Percentiles rank a stretch among this genome's conserved stretches.
Evolutionary conservation across 257 asterid species (phyloP).

Genomic region (Solanum chiquidenum): DNA sequence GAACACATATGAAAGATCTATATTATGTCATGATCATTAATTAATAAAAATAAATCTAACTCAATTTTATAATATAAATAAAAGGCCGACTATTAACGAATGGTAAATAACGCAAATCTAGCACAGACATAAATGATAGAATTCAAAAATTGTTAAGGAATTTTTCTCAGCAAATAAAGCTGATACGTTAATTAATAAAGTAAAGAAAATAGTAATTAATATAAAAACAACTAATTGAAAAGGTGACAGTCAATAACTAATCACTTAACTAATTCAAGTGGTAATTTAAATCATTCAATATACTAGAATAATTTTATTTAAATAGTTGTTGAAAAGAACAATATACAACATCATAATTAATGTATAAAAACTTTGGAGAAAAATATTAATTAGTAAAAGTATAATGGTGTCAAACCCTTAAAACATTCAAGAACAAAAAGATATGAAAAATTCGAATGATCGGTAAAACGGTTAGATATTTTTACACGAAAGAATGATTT

Average conservation of each 20-base stretch:
- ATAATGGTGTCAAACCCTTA: no score
- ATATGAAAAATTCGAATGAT: not conserved
- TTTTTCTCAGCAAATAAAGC: not conserved
- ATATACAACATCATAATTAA: not conserved
- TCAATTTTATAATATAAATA: no score
- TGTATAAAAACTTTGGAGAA: not conserved
- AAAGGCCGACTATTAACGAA: not conserved
- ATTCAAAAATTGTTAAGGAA: not conserved
- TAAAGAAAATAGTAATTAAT: not conserved
- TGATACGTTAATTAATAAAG: not conserved
- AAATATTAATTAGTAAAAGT: not conserved
- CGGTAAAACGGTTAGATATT: not conserved
- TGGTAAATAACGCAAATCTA: not conserved
- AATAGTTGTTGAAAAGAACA: not conserved
- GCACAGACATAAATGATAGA: not conserved
- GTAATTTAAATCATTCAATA: not conserved
- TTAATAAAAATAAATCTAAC: not conserved
- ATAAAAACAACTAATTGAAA: not conserved
- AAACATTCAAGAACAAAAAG: no score
- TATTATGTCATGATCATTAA: not conserved
- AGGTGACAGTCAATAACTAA: not conserved
- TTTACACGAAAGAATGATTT: no score
- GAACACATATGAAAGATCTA: not conserved
- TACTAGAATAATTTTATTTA: not conserved
- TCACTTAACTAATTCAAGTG: not conserved